phyloP scores from a whole-genome alignment of 192 early-diverging fungal genomes.

The Chytriomyces sp. region DNA sequence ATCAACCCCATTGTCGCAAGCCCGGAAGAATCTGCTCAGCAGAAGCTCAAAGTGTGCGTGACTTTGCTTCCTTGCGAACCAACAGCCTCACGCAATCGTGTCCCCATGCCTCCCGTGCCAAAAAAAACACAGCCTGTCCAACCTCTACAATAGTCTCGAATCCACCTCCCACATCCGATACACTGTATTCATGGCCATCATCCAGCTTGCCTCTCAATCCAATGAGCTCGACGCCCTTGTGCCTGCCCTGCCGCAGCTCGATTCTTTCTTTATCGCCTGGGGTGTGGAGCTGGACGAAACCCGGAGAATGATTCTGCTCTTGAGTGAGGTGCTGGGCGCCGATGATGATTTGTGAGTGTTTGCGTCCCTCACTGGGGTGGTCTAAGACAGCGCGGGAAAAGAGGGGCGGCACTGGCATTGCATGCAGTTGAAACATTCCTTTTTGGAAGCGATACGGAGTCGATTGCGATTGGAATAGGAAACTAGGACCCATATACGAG shows the following conservation, averaged over 20 bases:
- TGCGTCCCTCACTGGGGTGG: neutral
- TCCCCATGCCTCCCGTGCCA: neutral
- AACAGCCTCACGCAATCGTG: neutral
- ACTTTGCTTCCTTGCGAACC: neutral
- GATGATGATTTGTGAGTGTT: slow-evolving; percentile 59
- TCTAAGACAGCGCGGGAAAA: too few relatives aligned
- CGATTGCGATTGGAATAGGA: neutral
- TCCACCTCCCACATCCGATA: slow-evolving; percentile 57
- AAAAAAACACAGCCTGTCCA: slow-evolving; percentile 58
- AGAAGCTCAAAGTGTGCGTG: slow-evolving; percentile 67
- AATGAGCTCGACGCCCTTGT: slow-evolving; percentile 71
- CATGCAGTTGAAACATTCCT: too few relatives aligned
- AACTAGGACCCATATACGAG: neutral
- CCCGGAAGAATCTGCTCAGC: slow-evolving; percentile 45
- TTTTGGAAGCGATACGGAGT: too few relatives aligned
- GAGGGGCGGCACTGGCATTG: too few relatives aligned
- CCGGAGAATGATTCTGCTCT: slow-evolving; percentile 60
- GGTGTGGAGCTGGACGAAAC: slow-evolving; percentile 58
- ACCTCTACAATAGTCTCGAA: slow-evolving; percentile 83
- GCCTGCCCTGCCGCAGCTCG: slow-evolving; percentile 63
- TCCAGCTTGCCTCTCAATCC: slow-evolving; percentile 70
- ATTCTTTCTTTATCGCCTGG: slow-evolving; percentile 73
- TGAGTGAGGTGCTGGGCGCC: slow-evolving; percentile 66
- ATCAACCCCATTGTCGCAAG: slow-evolving; percentile 48
- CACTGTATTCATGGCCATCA: slow-evolving; percentile 73